Evolutionary conservation across 2,329 filamentous ascomycete species (phyloP).

Genomic region (Phoma sp.): DNA sequence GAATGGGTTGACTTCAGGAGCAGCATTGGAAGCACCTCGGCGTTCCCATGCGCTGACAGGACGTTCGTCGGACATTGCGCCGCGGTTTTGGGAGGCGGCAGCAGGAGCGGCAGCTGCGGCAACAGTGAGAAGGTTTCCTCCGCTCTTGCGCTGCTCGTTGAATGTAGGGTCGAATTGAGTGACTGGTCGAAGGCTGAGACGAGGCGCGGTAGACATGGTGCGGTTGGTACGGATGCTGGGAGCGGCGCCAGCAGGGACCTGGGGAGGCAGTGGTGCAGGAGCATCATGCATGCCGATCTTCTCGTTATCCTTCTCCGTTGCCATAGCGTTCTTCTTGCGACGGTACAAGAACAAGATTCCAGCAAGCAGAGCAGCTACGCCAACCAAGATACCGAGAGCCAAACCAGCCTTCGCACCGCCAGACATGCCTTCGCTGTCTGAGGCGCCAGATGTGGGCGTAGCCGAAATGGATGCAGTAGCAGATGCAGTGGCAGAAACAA

Average conservation of each 20-base stretch:
- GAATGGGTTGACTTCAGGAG: conserved; percentile 71
- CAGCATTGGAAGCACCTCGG: conserved; percentile 48
- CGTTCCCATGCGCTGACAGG: conserved; percentile 50
- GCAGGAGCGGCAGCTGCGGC: conserved; percentile 38
- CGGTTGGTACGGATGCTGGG: conserved; percentile 53
- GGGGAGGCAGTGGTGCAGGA: conserved; percentile 38
- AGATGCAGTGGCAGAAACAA: conserved; percentile 29
- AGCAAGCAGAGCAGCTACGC: conserved; percentile 70
- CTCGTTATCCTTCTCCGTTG: conserved; percentile 53
- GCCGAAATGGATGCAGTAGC: conserved; percentile 36
- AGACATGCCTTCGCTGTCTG: conserved; percentile 50
- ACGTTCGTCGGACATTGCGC: conserved; percentile 21
- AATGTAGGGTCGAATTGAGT: conserved; percentile 82
- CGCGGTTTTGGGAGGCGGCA: conserved; percentile 27
- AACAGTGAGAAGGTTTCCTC: conserved; percentile 45
- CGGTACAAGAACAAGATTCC: conserved; percentile 75
- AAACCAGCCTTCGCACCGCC: conserved; percentile 76
- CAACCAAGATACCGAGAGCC: conserved; percentile 79
- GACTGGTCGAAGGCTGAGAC: conserved; percentile 82
- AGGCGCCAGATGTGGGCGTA: conserved; percentile 32
- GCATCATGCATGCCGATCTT: conserved; percentile 46
- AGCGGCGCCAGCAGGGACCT: conserved; percentile 25
- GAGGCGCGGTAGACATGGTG: conserved; percentile 70
- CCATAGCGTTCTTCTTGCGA: conserved; percentile 71
- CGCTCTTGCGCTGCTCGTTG: conserved; percentile 52